Evolutionary conservation across 2,329 filamentous ascomycete genomes (phyloP).

Genomic region (Neurospora sp.): DNA sequence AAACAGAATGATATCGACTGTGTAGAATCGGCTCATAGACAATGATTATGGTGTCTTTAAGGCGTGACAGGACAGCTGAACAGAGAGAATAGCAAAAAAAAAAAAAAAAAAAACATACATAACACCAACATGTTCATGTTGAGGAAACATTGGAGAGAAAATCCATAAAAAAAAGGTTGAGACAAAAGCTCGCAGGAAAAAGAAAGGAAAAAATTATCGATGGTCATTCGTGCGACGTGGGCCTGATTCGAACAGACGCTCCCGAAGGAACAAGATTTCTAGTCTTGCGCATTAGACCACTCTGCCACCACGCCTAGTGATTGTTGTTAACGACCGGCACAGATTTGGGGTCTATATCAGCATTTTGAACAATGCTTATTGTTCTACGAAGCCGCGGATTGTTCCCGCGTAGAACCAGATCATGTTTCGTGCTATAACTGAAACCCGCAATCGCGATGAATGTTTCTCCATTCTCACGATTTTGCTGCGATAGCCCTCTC

Average conservation of each 20-base stretch:
- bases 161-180: not conserved
- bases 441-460: too few relatives aligned
- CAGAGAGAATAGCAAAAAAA: not conserved
- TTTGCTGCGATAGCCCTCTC: not conserved
- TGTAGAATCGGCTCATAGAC: not conserved
- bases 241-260: too few relatives aligned
- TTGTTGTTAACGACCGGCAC: not conserved
- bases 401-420: too few relatives aligned
- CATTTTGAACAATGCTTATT: too few relatives aligned
- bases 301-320: not conserved
- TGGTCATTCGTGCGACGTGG: not conserved
- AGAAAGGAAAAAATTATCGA: not conserved
- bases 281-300: not conserved
- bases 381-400: too few relatives aligned
- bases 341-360: not conserved
- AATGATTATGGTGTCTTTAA: not conserved
- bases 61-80: not conserved
- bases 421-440: too few relatives aligned
- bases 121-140: not conserved
- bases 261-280: not conserved
- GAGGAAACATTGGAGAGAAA: not conserved
- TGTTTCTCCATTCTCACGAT: too few relatives aligned
- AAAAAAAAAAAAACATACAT: not conserved
- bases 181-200: not conserved
- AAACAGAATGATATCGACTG: not conserved